Percentiles rank a stretch among this genome's conserved stretches.
These are phyloP conservation scores for Aureobasidium sp. DNA, from an alignment of 2,329 filamentous ascomycete species.

Conservation along the genomic window DNA sequence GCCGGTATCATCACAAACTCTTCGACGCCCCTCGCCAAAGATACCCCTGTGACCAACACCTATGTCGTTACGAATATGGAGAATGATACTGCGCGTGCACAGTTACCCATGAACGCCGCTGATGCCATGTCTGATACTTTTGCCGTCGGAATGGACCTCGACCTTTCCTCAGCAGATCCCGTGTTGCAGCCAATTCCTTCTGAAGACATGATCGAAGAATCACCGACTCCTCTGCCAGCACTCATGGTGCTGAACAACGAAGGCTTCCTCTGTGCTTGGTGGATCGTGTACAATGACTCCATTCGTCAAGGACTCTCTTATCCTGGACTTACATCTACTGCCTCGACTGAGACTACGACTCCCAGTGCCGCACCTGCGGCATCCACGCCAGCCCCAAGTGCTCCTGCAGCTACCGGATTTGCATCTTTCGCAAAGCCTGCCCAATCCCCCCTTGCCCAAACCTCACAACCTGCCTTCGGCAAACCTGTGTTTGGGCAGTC, in stretches of 20 bases:
- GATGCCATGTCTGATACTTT: constrained; percentile 63
- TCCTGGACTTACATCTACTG: constrained; percentile 51
- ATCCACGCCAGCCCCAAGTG: constrained; percentile 4
- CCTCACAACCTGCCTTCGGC: constrained; percentile 5
- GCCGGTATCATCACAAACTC: constrained; percentile 72
- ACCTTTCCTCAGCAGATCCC: constrained; percentile 75
- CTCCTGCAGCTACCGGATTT: constrained; percentile 11
- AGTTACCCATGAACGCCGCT: constrained; percentile 57
- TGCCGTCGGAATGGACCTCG: constrained; percentile 71
- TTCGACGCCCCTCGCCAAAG: constrained; percentile 56
- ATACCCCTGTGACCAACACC: constrained; percentile 55
- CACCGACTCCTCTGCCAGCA: constrained; percentile 71
- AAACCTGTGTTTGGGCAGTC: constrained; percentile 19
- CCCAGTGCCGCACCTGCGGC: constrained; percentile 13
- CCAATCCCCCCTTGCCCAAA: constrained; percentile 15
- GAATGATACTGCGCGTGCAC: constrained; percentile 68
- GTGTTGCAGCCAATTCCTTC: constrained; percentile 66
- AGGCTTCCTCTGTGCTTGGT: constrained; percentile 79
- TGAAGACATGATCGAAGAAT: constrained; percentile 65
- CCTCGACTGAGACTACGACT: constrained; percentile 17
- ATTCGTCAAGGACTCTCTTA: constrained; percentile 68
- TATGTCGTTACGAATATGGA: constrained; percentile 68
- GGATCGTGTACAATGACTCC: constrained; percentile 84
- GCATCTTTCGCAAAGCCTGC: constrained; percentile 25
- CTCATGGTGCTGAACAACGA: constrained; percentile 84